Base-by-base conservation (phyloP, 1,284 basidiomycete genomes). In the Apiotrichum laibachii region DNA sequence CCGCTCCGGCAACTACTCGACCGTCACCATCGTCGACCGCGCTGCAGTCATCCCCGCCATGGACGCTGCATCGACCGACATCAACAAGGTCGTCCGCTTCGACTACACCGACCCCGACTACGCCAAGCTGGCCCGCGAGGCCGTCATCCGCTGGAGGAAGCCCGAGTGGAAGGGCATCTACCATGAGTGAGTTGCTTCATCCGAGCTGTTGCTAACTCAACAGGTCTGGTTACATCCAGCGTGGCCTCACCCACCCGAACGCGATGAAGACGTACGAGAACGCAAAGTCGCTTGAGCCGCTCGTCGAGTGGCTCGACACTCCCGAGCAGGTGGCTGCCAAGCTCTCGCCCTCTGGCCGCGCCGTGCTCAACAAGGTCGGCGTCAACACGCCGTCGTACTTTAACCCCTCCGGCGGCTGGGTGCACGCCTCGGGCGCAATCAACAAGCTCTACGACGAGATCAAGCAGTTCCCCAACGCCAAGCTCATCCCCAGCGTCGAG, bases 371-470 rank as follows among this genome's bases (percentile, higher is more conserved):
- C 44, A 21, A 46, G 5, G 35, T 22, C 12, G 47, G 21, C 4
- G 26, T 19, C 22, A 10, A 7, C n/a, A 18, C 52, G 1, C 26
- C 26, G 15, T 15, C 86, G 0, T 92, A 88, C 70, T 70, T 88
- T 53, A 92, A 91, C 68, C 79, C 77, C 1, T 84, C 88, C 47
- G 85, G 87, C 1, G 92, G 91, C 5, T 94, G 91, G 92, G 89
- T 84, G 2, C 81, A 86, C 67, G 88, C 91, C 2, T 80, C 83
- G 2, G 83, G 85, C 65, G 89, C 86, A 1, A 72, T 90, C 10
- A 64, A 76, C 3, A 73, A 81, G 19, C 73, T 89, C 60, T 83
- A 87, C 55, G 68, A 75, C n/a, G 82, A 81, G 52, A 84, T 90
- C 2, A 68, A 68, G 10, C 69, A 77, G 12, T 37, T 37, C 1